Conservation (phyloP, 140 eudicot genomes). For the Anethum foeniculum region DNA sequence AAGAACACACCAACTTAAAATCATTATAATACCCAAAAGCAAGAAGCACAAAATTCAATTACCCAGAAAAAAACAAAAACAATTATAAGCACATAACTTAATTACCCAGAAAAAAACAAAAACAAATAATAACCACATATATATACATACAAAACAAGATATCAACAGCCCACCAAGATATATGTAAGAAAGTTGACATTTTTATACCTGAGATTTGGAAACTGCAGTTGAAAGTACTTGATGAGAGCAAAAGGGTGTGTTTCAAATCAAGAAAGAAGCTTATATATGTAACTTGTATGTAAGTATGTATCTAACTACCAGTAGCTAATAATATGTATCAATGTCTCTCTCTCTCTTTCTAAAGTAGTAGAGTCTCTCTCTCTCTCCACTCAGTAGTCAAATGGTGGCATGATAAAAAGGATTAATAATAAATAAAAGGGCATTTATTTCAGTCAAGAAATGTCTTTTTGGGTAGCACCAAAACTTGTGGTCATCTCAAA, state of each 20-base stretch:
- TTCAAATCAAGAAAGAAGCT: conserved; percentile 4
- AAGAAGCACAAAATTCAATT: not conserved
- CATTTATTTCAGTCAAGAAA: conserved; percentile 3
- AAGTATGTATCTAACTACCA: not conserved
- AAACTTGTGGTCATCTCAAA: conserved; percentile 1
- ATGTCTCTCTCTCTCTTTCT: not conserved
- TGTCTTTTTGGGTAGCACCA: not conserved
- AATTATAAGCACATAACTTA: not conserved
- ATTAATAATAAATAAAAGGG: not conserved
- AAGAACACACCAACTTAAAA: not conserved
- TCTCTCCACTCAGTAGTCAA: conserved; percentile 5
- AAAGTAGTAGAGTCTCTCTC: not conserved
- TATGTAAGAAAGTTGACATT: not conserved
- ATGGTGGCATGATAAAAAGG: conserved; percentile 7
- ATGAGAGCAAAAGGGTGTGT: not conserved
- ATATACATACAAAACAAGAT: not conserved
- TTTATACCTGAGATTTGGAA: conserved; percentile 2
- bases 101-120: conserved; percentile 1
- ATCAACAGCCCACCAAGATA: not conserved
- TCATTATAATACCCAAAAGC: not conserved
- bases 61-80: not conserved
- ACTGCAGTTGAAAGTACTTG: not conserved
- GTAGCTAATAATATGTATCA: not conserved
- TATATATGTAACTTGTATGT: not conserved
- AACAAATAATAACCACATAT: not conserved